These are phyloP conservation scores for Bipolaris oryzae DNA, from an alignment of 2,329 filamentous ascomycete genomes.

Conservation along the genomic window DNA sequence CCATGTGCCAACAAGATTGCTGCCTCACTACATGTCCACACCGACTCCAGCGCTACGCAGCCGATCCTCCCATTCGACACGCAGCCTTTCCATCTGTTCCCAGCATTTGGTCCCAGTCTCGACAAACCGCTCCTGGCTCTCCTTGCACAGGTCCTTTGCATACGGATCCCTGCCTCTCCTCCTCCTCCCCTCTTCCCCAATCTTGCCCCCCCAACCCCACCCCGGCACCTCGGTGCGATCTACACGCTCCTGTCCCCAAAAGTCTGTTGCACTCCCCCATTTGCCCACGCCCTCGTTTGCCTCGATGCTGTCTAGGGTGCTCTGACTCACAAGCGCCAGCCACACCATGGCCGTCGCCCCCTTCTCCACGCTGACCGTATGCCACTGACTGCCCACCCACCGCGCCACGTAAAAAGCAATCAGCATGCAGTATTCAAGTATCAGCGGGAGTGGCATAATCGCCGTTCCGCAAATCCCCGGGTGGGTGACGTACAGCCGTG, in stretches of 20 bases:
- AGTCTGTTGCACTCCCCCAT: conserved; percentile 79
- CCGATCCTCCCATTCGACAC: conserved; percentile 64
- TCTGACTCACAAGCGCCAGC: conserved; percentile 72
- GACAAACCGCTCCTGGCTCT: conserved; percentile 67
- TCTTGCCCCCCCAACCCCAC: conserved; percentile 71
- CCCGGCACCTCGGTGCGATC: conserved; percentile 83
- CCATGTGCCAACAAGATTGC: not conserved
- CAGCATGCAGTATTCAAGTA: conserved; percentile 73
- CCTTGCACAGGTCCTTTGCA: conserved; percentile 64
- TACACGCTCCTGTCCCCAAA: conserved; percentile 64
- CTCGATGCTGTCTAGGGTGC: conserved; percentile 63
- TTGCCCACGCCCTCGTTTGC: conserved; percentile 66
- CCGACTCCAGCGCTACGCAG: conserved; percentile 48
- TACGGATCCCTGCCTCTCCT: conserved; percentile 64
- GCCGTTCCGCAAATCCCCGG: conserved; percentile 85
- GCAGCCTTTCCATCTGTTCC: conserved; percentile 73
- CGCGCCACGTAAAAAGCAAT: conserved; percentile 73
- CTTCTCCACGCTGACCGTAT: conserved; percentile 74
- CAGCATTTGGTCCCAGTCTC: conserved; percentile 66
- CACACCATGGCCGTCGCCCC: conserved; percentile 79
- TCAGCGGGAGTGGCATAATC: conserved; percentile 74
- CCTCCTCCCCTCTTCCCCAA: conserved; percentile 61
- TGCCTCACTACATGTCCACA: conserved; percentile 35
- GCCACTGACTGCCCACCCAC: conserved; percentile 86
- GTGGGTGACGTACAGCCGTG: conserved; percentile 78